Percentiles rank a stretch among this genome's conserved stretches.
These are phyloP conservation scores for Pueraria montana DNA, from an alignment of 306 rosid genomes.

Conservation along the genomic window DNA sequence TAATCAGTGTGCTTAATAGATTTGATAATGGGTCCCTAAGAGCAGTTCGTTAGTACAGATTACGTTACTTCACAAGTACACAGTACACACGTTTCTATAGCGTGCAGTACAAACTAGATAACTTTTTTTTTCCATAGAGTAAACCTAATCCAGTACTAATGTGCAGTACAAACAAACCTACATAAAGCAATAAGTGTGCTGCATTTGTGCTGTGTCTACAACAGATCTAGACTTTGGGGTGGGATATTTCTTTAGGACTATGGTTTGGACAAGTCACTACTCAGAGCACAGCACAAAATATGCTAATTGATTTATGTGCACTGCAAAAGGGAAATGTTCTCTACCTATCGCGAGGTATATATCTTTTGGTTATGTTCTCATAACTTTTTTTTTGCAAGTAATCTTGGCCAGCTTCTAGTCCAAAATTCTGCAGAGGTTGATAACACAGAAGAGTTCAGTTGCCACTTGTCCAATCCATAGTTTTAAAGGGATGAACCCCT, in stretches of 20 bases:
- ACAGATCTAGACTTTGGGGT: constrained; percentile 10
- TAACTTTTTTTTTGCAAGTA: not conserved
- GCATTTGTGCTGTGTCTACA: not conserved
- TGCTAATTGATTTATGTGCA: not conserved
- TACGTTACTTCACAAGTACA: not conserved
- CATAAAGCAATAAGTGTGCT: not conserved
- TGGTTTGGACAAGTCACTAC: constrained; percentile 46
- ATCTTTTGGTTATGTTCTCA: not conserved
- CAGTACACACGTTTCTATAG: not conserved
- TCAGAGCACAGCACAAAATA: not conserved
- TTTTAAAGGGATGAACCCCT: constrained; percentile 43
- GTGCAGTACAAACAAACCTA: not conserved
- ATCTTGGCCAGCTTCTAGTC: not conserved
- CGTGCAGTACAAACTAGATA: not conserved
- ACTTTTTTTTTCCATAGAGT: not conserved
- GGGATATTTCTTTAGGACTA: constrained; percentile 50
- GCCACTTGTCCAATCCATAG: constrained; percentile 45
- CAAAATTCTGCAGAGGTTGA: not conserved
- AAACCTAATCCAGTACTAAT: not conserved
- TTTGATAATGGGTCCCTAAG: not conserved
- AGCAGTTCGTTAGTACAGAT: not conserved
- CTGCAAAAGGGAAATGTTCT: not conserved
- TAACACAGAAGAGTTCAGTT: not conserved
- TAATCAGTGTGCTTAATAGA: not conserved
- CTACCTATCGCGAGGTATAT: not conserved